Evolutionary conservation across 768 basidiomycete genomes (phyloP).

Genomic region (Russula virescens): DNA sequence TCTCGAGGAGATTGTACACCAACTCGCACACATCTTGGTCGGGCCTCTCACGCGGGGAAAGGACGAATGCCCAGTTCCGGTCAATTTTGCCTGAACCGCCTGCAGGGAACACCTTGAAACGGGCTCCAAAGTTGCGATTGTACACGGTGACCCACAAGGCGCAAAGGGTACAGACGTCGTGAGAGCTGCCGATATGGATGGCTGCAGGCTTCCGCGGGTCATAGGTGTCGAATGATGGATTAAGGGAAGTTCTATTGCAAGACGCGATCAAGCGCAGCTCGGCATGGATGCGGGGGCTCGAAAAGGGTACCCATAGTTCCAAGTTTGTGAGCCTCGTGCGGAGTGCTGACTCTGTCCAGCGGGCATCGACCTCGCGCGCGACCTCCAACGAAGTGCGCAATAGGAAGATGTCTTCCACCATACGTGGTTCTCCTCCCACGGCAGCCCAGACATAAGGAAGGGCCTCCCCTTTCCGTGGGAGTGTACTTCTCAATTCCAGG

Average conservation of each 20-base stretch:
- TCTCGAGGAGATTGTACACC: constrained; percentile 15
- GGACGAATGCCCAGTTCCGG: constrained; percentile 15
- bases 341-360: constrained; percentile 15
- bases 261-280: constrained; percentile 20
- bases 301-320: constrained; percentile 9
- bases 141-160: constrained; percentile 19
- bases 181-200: constrained; percentile 18
- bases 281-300: constrained; percentile 18
- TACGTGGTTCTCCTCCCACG: constrained; percentile 9
- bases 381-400: constrained; percentile 17
- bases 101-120: constrained; percentile 18
- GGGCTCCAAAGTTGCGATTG: constrained; percentile 18
- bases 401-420: constrained; percentile 16
- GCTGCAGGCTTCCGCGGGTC: constrained; percentile 18
- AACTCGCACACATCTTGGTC: constrained; percentile 20
- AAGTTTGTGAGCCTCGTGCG: constrained; percentile 8
- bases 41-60: constrained; percentile 18
- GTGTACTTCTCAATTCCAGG: constrained; percentile 7
- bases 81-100: constrained; percentile 18
- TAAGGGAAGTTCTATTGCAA: constrained; percentile 8
- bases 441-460: constrained; percentile 16
- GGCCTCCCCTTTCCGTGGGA: background rate
- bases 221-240: constrained; percentile 18
- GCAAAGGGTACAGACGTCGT: constrained; percentile 20
- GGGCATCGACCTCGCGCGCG: constrained; percentile 16